Base-by-base conservation (phyloP, 78 protist genomes). In the Dictyostelium intermedium region DNA sequence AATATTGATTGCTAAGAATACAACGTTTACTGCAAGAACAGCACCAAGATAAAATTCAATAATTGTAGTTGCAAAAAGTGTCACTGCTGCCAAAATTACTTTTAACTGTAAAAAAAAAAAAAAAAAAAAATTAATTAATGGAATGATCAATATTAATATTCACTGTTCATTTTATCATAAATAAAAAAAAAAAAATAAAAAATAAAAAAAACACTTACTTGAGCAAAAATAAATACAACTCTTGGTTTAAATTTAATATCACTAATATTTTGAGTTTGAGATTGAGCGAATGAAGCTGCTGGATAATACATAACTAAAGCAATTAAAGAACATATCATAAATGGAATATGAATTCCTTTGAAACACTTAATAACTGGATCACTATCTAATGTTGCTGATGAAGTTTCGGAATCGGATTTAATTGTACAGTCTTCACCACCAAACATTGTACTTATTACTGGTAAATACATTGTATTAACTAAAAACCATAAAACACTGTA, bases 211-310 rank as follows among this genome's bases (percentile, higher is more conserved):
- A 27, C 6, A 74, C 82, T 74, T 74, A 20, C 84, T 80, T 80
- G 94, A 23, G 73, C 82, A 50, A 89, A 89, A 16, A 80, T 80
- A 69, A 89, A 89, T 80, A 89, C 94, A 27, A 89, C 78, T 41
- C 81, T 34, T 80, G 94, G 94, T 80, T 89, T 89, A 70, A 89
- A 89, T 47, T 89, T 89, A 23, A 89, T 89, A 34, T 89, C 94
- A 13, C 74, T 45, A 39, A 89, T 89, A 30, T 78, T 80, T 50
- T 89, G 94, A 30, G 94, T 89, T 50, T 89, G 94, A 11, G 94
- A 78, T 47, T 89, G 94, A 18, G 94, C 94, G 53, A 89, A 89
- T 23, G 94, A 89, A 23, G 94, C 86, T 16, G 94, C 94, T 69
- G 94, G 94, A 47, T 89, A 89, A 80, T 89, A 89, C 53, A 89